These are phyloP conservation scores for Bruguiera hainesii DNA, from an alignment of 441 rosid species.

Conservation along the genomic window DNA sequence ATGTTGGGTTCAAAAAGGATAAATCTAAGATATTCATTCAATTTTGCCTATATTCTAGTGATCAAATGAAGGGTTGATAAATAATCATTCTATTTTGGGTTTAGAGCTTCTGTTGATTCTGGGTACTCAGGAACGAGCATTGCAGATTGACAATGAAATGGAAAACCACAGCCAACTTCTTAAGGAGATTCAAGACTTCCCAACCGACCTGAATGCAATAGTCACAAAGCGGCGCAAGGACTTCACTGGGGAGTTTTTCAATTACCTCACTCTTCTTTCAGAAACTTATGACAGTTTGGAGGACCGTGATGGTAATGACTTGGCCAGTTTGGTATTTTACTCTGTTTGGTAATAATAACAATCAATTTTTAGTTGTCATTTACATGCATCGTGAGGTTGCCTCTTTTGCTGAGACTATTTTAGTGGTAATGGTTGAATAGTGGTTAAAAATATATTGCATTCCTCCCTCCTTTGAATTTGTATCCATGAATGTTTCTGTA, in stretches of 20 bases:
- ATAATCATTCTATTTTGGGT: conserved; percentile 24
- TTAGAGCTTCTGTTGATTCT: conserved; percentile 28
- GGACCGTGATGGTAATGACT: conserved; percentile 73
- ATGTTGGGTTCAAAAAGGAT: background rate
- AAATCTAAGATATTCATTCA: background rate
- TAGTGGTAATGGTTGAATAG: background rate
- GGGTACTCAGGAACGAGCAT: conserved; percentile 40
- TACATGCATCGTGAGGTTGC: conserved; percentile 1
- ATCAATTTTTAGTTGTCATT: background rate
- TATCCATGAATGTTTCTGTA: too few species aligned
- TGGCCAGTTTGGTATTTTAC: conserved; percentile 2
- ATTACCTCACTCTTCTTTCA: conserved; percentile 52
- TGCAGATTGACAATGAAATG: conserved; percentile 95
- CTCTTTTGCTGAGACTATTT: conserved; percentile 6
- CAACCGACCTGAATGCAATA: conserved; percentile 71
- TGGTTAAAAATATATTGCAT: background rate
- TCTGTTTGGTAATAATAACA: conserved; percentile 2
- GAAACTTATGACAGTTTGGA: conserved; percentile 68
- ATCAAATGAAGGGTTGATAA: conserved; percentile 11
- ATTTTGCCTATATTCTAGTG: background rate
- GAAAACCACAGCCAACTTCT: conserved; percentile 68
- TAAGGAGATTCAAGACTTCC: conserved; percentile 72
- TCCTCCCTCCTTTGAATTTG: too few species aligned
- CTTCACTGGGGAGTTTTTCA: conserved; percentile 77
- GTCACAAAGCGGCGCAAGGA: conserved; percentile 71